These are phyloP conservation scores for Phellinidium pouzarii DNA, from an alignment of 1,284 basidiomycete genomes.

Conservation along the genomic window DNA sequence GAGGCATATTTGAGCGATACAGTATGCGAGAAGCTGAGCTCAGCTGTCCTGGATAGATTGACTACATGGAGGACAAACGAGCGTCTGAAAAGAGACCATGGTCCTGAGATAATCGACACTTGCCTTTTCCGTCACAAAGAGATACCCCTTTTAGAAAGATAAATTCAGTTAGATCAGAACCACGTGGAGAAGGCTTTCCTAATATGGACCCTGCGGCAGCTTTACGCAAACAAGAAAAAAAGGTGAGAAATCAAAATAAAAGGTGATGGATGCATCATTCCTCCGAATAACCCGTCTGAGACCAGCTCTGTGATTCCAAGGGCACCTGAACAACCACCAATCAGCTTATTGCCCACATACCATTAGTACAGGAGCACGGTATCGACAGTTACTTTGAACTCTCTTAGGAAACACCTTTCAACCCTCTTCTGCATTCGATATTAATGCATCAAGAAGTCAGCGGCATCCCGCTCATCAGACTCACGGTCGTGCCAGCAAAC, in stretches of 20 bases:
- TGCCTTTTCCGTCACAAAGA: not conserved
- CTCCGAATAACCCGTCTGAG: too few species aligned
- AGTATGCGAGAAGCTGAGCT: slow-evolving; percentile 6
- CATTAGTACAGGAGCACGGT: too few species aligned
- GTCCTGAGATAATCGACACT: too few species aligned
- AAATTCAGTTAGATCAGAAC: too few species aligned
- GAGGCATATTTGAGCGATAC: slow-evolving; percentile 18
- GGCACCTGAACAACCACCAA: too few species aligned
- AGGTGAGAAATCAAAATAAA: too few species aligned
- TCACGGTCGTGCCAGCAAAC: not conserved
- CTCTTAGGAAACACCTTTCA: slow-evolving; percentile 2
- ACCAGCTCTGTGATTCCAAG: too few species aligned
- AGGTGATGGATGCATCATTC: too few species aligned
- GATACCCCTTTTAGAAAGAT: too few species aligned
- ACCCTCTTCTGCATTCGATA: not conserved
- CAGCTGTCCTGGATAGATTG: slow-evolving; percentile 1
- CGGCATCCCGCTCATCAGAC: not conserved
- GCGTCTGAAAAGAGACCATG: slow-evolving; percentile 1
- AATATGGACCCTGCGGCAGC: not conserved
- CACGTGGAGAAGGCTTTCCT: not conserved
- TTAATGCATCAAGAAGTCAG: not conserved
- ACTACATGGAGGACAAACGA: slow-evolving; percentile 13
- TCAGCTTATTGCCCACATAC: too few species aligned
- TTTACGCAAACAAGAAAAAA: too few species aligned
- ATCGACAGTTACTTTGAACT: too few species aligned